Percentiles rank a stretch among this genome's conserved stretches.
These are phyloP conservation scores for Irpex sp. DNA, from an alignment of 1,284 basidiomycete species.

Conservation along the genomic window DNA sequence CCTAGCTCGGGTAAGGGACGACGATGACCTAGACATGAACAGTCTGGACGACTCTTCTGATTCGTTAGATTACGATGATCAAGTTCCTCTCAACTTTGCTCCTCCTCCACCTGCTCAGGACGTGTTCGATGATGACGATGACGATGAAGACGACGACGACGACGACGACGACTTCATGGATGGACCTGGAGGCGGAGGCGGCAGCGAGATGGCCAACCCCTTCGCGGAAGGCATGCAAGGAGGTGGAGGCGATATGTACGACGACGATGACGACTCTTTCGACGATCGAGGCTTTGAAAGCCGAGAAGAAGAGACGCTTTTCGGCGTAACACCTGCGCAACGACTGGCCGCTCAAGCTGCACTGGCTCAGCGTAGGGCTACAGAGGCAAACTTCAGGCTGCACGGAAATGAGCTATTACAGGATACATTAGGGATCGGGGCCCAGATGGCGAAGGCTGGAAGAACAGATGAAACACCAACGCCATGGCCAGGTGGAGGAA, in stretches of 20 bases:
- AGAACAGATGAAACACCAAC: constrained; percentile 63
- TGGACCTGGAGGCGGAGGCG: constrained; percentile 21
- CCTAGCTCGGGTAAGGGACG: constrained; percentile 23
- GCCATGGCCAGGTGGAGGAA: constrained; percentile 30
- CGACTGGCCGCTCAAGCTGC: constrained; percentile 27
- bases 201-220: constrained; percentile 40
- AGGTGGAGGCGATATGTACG: constrained; percentile 21
- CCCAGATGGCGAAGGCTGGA: constrained; percentile 43
- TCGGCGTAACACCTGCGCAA: constrained; percentile 58
- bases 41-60: constrained; percentile 21
- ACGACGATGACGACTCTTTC: constrained; percentile 48
- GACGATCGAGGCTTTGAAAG: constrained; percentile 29
- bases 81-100: background rate
- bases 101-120: background rate
- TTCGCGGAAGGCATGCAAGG: constrained; percentile 34
- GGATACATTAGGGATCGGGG: constrained; percentile 59
- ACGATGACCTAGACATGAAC: constrained; percentile 22
- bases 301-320: constrained; percentile 61
- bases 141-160: background rate
- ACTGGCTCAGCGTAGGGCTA: constrained; percentile 16
- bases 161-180: background rate
- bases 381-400: constrained; percentile 37
- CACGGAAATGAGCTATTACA: constrained; percentile 57
- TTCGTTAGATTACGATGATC: constrained; percentile 21
- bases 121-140: background rate